Evolutionary conservation across 768 basidiomycete genomes (phyloP).

Genomic region (Cytidiella melzeri): DNA sequence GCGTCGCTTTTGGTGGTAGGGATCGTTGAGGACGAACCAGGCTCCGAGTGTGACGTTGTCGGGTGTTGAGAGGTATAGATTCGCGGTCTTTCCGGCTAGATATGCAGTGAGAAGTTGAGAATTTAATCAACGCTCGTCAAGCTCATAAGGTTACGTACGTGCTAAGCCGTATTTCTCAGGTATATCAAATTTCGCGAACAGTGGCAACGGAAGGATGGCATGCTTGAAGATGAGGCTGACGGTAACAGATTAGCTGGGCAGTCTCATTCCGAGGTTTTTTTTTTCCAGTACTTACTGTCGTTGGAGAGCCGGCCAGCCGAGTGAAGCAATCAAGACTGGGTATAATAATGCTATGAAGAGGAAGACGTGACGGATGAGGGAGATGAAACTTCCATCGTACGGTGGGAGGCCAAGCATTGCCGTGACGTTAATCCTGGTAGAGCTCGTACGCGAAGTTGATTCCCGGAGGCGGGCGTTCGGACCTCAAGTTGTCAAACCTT

Average conservation of each 20-base stretch:
- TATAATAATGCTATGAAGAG: conserved; percentile 48
- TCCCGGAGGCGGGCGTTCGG: no score
- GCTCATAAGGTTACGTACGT: conserved; percentile 41
- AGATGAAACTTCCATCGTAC: conserved; percentile 21
- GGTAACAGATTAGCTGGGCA: no score
- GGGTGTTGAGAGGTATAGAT: conserved; percentile 60
- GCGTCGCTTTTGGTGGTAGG: conserved; percentile 48
- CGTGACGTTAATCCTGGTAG: no score
- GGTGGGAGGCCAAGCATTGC: no score
- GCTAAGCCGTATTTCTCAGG: conserved; percentile 81
- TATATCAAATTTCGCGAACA: conserved; percentile 51
- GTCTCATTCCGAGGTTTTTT: no score
- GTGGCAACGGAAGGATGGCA: conserved; percentile 48
- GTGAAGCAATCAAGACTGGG: conserved; percentile 40
- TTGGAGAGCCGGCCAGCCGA: conserved; percentile 35
- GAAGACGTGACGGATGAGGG: conserved; percentile 27
- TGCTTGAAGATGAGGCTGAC: conserved; percentile 59
- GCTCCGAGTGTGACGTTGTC: conserved; percentile 82
- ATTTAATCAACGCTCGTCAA: background rate
- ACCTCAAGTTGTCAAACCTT: no score
- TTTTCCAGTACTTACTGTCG: conserved; percentile 20
- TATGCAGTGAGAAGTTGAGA: background rate
- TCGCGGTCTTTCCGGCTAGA: conserved; percentile 71
- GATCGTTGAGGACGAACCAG: conserved; percentile 76
- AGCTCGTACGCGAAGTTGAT: no score